A percentile compares a stretch with the other conserved stretches of the same genome.
Evolutionary conservation across 768 basidiomycete species (phyloP).

Genomic region (Dentipellis fragilis): DNA sequence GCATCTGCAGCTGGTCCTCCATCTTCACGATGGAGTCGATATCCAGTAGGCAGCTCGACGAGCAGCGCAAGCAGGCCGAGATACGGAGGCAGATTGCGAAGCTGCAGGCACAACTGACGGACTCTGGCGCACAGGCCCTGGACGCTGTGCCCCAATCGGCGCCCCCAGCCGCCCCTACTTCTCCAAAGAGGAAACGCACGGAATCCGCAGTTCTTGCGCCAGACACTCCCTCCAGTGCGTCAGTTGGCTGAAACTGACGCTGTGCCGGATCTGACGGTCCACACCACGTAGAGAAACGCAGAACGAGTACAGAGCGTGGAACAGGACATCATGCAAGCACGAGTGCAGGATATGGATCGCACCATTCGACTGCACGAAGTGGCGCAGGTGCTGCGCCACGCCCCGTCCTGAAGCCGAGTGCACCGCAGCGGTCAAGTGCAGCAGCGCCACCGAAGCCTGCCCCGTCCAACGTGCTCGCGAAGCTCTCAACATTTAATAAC

Average conservation of each 20-base stretch:
- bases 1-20: not conserved
- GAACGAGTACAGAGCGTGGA: not conserved
- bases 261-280: not conserved
- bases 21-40: slow-evolving; percentile 43
- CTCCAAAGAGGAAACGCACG: slow-evolving; percentile 39
- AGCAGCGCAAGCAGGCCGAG: slow-evolving; percentile 34
- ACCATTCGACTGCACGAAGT: too few species aligned
- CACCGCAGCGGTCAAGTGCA: not conserved
- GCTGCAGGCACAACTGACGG: slow-evolving; percentile 44
- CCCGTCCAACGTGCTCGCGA: not conserved
- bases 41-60: slow-evolving; percentile 28
- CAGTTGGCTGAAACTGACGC: not conserved
- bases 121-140: slow-evolving; percentile 19
- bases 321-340: too few species aligned
- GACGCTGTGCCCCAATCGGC: slow-evolving; percentile 15
- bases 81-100: slow-evolving; percentile 44
- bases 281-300: not conserved
- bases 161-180: slow-evolving; percentile 13
- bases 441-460: not conserved
- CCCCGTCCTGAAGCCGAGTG: not conserved
- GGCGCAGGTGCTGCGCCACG: not conserved
- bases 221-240: slow-evolving; percentile 60
- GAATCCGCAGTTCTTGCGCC: slow-evolving; percentile 36
- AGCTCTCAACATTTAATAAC: not conserved
- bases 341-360: too few species aligned